Base-by-base conservation (phyloP, 179 eudicot species). In the Heliamphora pulchella region DNA sequence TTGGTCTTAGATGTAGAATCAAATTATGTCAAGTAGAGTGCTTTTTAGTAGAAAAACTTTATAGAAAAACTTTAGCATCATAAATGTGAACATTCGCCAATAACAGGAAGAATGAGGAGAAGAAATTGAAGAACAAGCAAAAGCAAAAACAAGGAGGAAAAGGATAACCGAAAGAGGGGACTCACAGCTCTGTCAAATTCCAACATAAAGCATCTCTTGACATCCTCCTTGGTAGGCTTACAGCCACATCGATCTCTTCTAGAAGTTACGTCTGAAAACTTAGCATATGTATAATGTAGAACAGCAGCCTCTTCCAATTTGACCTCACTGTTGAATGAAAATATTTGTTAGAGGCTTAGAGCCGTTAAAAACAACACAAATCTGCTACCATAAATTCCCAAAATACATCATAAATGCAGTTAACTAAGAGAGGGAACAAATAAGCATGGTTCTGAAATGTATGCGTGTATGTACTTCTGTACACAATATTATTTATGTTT, bases 171-270 rank as follows among this genome's bases (percentile, higher is more conserved):
- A 68, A 9, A 43, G 15, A 69, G 2, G 1, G 8, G 61, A 89
- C 96, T 90, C 81, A 93, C 97, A 50, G 93, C 84, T 91, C 97
- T 87, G 86, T 93, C 97, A 79, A 93, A 93, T 82, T 93, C 96
- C 87, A 93, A 80, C 97, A 93, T 93, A 85, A 93, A 93, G 88
- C 97, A 93, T 83, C 96, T 86, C 82, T 93, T 93, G 67, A 91
- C 96, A 82, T 93, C 94, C 51, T 91, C 97, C 82, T 92, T 91
- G 4, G 96, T 93, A 72, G 97, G 97, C 87, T 93, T 91, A 83
- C 97, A 93, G 71, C 96, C 96, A 90, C 97, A 93, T 47, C 96
- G 86, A 85, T 93, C 97, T 74, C 97, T 91, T 85, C 96, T 87
- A 68, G 97, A 93, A 79, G 97, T 93, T 86, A 91, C 84, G 82